These are phyloP conservation scores for Neonectria neomacrospora DNA, from an alignment of 2,329 filamentous ascomycete genomes.

Conservation along the genomic window DNA sequence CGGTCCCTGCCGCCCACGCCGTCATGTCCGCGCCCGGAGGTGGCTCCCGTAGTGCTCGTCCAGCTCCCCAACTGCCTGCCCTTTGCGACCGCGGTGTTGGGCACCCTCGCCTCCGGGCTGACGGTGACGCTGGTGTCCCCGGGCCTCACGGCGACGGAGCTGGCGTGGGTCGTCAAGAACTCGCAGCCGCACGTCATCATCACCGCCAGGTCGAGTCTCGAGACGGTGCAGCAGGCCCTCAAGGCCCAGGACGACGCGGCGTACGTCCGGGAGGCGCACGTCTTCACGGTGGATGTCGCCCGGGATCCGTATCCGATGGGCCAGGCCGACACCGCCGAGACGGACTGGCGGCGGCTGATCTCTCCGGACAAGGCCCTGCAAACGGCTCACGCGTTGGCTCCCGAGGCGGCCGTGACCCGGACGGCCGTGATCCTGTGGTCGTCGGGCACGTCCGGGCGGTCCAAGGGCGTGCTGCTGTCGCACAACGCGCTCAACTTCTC, in stretches of 20 bases:
- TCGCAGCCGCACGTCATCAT: constrained; percentile 52
- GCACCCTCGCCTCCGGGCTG: constrained; percentile 53
- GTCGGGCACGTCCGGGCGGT: constrained; percentile 76
- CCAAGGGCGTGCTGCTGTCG: constrained; percentile 79
- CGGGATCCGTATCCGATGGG: constrained; percentile 49
- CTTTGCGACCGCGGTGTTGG: constrained; percentile 51
- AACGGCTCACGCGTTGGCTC: constrained; percentile 52
- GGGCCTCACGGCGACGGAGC: constrained; percentile 52
- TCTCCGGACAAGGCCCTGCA: constrained; percentile 60
- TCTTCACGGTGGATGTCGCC: constrained; percentile 64
- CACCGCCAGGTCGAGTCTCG: constrained; percentile 47
- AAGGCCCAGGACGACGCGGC: constrained; percentile 46
- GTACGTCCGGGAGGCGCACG: constrained; percentile 60
- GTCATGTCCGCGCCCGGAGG: constrained; percentile 51
- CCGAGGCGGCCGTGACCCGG: constrained; percentile 60
- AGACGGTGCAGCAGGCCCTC: constrained; percentile 50
- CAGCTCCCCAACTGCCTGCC: constrained; percentile 56
- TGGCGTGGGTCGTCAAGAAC: constrained; percentile 56
- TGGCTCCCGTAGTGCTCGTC: constrained; percentile 55
- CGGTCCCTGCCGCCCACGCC: constrained; percentile 52
- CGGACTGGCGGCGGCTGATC: constrained; percentile 72
- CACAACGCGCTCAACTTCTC: constrained; percentile 74
- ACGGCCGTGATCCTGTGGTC: constrained; percentile 61
- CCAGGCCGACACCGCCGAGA: constrained; percentile 7
- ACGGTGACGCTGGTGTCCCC: constrained; percentile 55